Base-by-base conservation (phyloP, 148 eudicot species). In the Rhododendron molle region DNA sequence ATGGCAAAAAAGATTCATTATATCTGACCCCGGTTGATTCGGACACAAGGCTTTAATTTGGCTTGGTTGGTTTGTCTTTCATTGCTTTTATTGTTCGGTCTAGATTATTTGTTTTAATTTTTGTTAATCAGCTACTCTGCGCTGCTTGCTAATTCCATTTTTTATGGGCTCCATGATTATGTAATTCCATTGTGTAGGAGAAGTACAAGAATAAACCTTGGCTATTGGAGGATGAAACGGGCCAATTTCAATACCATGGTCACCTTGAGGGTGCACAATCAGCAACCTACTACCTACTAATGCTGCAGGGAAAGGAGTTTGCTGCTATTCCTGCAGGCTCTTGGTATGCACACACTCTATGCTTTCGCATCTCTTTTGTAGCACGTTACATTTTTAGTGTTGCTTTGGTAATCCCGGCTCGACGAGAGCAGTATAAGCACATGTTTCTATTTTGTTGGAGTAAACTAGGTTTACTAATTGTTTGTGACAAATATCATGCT, bases 261-360 rank as follows among this genome's bases (percentile, higher is more conserved):
- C 94, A 85, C 43, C 93, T 92, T 52, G 98, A 97, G 92, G 98
- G 98, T 72, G 88, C 94, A 74, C 98, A 93, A 79, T 89, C 95
- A 82, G 98, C 98, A 20, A 94, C 94, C 23, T 95, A 97, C 92
- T 95, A 95, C 89, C 94, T 97, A 72, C 88, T 97, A 69, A 92
- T 97, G 98, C 83, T 91, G 87, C 98, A 95, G 86, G 98, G 93
- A 16, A 95, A 93, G 92, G 99, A 97, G 87, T 95, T 94, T 91
- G 94, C 87, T 87, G 99, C 98, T 32, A 95, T 94, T 86, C 99
- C 99, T 85, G 94, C 98, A 84, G 98, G 98, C 89, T 95, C 98
- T 73, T 97, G 98, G 99, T 96, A 94, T 82, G 89, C 23, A 79
- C 80, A n/a, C 23, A 28, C 74, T 86, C 4, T 47, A 10, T 67